phyloP scores from a whole-genome alignment of 345 rosid genomes.

The Jatropha curcas region DNA sequence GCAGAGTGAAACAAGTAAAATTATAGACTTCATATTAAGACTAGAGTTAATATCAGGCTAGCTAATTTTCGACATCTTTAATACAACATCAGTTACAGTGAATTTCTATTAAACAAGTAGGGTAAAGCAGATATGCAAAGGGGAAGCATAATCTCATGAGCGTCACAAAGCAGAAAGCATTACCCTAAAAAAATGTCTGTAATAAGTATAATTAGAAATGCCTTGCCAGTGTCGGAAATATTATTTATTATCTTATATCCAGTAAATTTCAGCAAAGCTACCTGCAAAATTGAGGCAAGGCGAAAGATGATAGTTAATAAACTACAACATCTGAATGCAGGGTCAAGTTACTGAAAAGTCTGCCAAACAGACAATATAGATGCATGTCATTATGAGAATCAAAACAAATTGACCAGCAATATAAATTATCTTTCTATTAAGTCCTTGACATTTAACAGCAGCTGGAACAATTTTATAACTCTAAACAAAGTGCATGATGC shows the following conservation, averaged over 20 bases:
- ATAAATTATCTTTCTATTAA: neutral
- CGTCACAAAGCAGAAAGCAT: constrained; percentile 15
- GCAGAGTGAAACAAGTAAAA: neutral
- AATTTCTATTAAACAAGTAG: neutral
- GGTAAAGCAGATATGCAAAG: neutral
- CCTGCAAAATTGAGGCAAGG: constrained; percentile 47
- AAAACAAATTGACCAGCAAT: neutral
- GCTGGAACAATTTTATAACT: neutral
- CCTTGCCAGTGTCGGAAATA: constrained; percentile 85
- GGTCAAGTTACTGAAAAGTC: neutral
- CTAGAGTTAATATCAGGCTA: neutral
- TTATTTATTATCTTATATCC: constrained; percentile 82
- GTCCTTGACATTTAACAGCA: neutral
- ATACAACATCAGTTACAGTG: neutral
- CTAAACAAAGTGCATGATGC: neutral
- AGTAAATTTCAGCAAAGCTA: constrained; percentile 89
- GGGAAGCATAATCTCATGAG: neutral
- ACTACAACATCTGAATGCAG: neutral
- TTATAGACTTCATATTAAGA: neutral
- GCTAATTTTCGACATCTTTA: neutral
- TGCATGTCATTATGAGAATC: neutral
- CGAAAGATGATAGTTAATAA: neutral
- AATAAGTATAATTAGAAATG: constrained; percentile 75
- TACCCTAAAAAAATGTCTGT: constrained; percentile 92
- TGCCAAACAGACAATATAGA: neutral